Conservation (phyloP, 768 basidiomycete species). For the Mycena galopus region DNA sequence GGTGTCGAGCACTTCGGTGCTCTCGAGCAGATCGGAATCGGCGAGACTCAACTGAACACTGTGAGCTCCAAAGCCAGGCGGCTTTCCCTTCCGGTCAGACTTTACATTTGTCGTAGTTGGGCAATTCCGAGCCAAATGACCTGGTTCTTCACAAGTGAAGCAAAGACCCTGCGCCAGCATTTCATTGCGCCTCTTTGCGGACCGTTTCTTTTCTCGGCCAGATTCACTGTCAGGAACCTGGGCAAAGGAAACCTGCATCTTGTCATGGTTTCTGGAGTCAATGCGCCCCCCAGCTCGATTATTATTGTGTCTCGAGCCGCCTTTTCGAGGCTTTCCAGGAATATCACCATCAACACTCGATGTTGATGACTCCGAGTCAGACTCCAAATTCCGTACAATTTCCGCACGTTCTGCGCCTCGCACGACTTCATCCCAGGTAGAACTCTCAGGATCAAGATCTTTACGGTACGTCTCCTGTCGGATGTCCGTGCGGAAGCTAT, state of each 20-base stretch:
- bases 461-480: neutral
- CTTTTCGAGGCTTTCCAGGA: neutral
- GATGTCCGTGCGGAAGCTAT: neutral
- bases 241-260: neutral
- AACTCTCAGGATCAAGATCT: neutral
- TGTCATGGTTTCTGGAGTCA: neutral
- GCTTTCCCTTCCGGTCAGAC: slow-evolving; percentile 24
- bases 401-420: slow-evolving; percentile 36
- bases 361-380: neutral
- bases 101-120: slow-evolving; percentile 32
- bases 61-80: slow-evolving; percentile 32
- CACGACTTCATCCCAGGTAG: neutral
- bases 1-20: slow-evolving; percentile 7
- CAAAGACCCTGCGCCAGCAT: slow-evolving; percentile 40
- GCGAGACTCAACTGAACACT: slow-evolving; percentile 9
- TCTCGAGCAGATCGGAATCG: neutral
- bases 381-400: slow-evolving; percentile 37
- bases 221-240: neutral
- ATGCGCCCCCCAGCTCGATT: neutral
- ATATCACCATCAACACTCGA: neutral
- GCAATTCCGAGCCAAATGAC: slow-evolving; percentile 46
- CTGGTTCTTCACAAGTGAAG: slow-evolving; percentile 27
- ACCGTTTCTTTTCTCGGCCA: neutral
- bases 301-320: neutral
- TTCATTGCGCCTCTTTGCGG: slow-evolving; percentile 20